phyloP scores from a whole-genome alignment of 352 stramenopile species.

The Pythium vanterpoolii region DNA sequence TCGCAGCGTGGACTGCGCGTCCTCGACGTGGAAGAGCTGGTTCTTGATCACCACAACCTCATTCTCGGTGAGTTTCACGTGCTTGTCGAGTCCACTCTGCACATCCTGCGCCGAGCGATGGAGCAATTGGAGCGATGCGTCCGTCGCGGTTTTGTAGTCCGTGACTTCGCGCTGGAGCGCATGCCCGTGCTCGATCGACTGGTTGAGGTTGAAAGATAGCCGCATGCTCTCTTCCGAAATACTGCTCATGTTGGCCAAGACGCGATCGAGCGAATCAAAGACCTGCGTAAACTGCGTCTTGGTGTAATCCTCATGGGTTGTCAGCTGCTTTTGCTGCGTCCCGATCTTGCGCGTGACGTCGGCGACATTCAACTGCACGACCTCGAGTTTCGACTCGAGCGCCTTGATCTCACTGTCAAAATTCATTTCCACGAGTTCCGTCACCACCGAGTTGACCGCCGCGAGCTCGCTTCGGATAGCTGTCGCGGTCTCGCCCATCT shows the following conservation, averaged over 20 bases:
- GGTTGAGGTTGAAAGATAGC: constrained; percentile 61
- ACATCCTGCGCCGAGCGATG: constrained; percentile 41
- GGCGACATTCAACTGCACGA: constrained; percentile 41
- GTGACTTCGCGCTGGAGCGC: constrained; percentile 44
- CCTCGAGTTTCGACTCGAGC: constrained; percentile 46
- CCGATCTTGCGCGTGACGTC: constrained; percentile 62
- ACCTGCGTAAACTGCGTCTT: constrained; percentile 56
- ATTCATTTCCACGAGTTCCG: constrained; percentile 54
- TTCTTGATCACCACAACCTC: constrained; percentile 65
- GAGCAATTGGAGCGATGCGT: constrained; percentile 33
- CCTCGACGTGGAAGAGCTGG: constrained; percentile 74
- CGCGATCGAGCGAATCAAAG: constrained; percentile 65
- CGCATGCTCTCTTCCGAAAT: constrained; percentile 75
- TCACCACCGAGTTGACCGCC: constrained; percentile 45
- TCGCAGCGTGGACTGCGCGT: constrained; percentile 52
- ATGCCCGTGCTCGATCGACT: constrained; percentile 44
- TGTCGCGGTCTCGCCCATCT: constrained; percentile 51
- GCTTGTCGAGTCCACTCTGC: constrained; percentile 46
- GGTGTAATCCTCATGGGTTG: constrained; percentile 49
- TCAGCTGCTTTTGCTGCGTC: constrained; percentile 53
- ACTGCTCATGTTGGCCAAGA: constrained; percentile 58
- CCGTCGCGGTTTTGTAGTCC: constrained; percentile 40
- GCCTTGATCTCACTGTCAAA: constrained; percentile 59
- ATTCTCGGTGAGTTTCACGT: constrained; percentile 50
- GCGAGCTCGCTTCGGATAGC: constrained; percentile 47